Evolutionary conservation across 805 yeast species (phyloP), one percentile per base, ranked within the genome.

Genomic region (Suhomyces faveliae): DNA sequence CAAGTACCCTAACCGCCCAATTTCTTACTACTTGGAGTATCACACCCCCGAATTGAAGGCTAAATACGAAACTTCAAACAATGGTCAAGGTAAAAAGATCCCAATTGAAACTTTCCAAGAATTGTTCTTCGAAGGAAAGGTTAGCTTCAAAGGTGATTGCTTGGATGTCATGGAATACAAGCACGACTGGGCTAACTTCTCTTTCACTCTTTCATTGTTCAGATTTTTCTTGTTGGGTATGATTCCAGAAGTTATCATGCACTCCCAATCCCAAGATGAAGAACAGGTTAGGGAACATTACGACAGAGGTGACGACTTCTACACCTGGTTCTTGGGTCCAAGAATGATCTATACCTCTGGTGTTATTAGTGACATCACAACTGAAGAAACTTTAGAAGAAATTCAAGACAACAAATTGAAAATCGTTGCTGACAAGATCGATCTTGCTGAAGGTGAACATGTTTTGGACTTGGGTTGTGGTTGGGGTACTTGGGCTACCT

Each of bases 261-360:
- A 89, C 74, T 84, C 96, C 55, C 83, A 89, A 65, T 86, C 95
- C 17, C 97, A 89, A 74, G 97, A 90, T 66, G 97, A 89, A 74
- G 97, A 89, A 71, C 97, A 89, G 71, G 97, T 89, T 48, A 83
- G 96, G 70, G 96, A 87, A 62, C 96, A 89, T 73, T 89, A 89
- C 68, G 97, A 90, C 75, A 87, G 97, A 59, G 96, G 97, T 68
- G 96, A 89, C 64, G 96, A 90, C 70, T 89, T 89, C 70, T 90
- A 90, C 79, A 73, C 90, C 47, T 89, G 95, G 95, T 89, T 89
- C 76, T 75, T 89, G 58, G 97, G 96, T 51, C 94, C 96, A 53
- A 83, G 96, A 70, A 89, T 89, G 96, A 78, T 90, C 66, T 90
- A 89, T 74, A 90, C 97, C 30, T 83, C 92, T 19, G 96, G 97